These are phyloP conservation scores for Clitopilus passeckerianus DNA, from an alignment of 768 basidiomycete genomes.

Conservation along the genomic window DNA sequence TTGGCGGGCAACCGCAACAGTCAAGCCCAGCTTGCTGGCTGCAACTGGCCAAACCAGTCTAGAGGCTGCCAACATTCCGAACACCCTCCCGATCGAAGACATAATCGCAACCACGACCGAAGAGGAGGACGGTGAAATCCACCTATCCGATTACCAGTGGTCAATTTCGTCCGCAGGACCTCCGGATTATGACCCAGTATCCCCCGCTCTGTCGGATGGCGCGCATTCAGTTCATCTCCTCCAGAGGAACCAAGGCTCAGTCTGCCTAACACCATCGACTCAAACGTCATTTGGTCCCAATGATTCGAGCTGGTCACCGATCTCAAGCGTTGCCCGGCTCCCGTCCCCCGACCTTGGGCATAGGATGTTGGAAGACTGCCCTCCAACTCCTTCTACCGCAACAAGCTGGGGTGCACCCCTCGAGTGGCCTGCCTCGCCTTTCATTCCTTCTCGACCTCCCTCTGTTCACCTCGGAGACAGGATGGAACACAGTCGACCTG, in stretches of 20 bases:
- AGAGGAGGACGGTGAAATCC: constrained; percentile 35
- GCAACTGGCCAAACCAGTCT: constrained; percentile 45
- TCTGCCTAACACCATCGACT: constrained; percentile 46
- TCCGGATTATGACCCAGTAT: constrained; percentile 33
- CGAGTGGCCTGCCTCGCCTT: constrained; percentile 25
- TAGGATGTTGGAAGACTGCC: constrained; percentile 50
- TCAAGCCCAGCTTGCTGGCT: constrained; percentile 43
- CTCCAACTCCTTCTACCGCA: constrained; percentile 43
- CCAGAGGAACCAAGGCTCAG: constrained; percentile 49
- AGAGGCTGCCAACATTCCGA: constrained; percentile 48
- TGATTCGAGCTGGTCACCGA: constrained; percentile 33
- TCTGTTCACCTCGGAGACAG: constrained; percentile 47
- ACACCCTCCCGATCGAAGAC: constrained; percentile 29
- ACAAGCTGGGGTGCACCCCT: constrained; percentile 43
- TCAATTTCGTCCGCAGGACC: constrained; percentile 70
- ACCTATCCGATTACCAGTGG: constrained; percentile 66
- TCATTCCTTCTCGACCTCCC: constrained; percentile 19
- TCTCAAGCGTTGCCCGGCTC: constrained; percentile 28
- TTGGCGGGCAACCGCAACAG: constrained; percentile 58
- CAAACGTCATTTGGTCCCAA: constrained; percentile 55
- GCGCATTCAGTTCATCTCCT: constrained; percentile 55
- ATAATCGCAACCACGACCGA: constrained; percentile 12
- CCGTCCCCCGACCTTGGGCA: constrained; percentile 57
- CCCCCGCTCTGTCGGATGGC: constrained; percentile 30
- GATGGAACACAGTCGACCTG: constrained; percentile 35